A percentile compares a stretch with the other conserved stretches of the same genome.
phyloP scores from a whole-genome alignment of 345 rosid genomes.

The Sonneratia caseolaris region DNA sequence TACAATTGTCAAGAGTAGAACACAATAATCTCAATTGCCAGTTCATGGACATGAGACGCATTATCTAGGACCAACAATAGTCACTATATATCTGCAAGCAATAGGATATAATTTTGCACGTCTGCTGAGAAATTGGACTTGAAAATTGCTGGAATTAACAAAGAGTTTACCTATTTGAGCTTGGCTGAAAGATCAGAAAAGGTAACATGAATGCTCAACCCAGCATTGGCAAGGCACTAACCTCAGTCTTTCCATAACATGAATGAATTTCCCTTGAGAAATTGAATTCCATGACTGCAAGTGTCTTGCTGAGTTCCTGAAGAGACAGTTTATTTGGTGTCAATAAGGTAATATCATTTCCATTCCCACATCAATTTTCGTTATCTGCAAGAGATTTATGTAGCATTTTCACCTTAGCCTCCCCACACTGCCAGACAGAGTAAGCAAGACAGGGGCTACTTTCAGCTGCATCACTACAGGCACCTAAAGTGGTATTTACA shows the following conservation, averaged over 20 bases:
- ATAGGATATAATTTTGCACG: neutral
- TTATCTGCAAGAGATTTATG: neutral
- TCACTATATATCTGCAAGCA: neutral
- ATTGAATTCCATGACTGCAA: conserved; percentile 69
- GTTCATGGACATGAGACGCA: neutral
- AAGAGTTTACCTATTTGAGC: neutral
- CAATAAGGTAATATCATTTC: neutral
- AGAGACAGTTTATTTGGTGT: neutral
- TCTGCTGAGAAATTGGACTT: neutral
- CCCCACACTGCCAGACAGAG: conserved; percentile 84
- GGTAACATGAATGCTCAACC: neutral
- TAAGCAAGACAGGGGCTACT: conserved; percentile 69
- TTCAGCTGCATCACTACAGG: conserved; percentile 56
- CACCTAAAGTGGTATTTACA: conserved; percentile 70
- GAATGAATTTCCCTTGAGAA: conserved; percentile 52
- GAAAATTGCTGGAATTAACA: neutral
- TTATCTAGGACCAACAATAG: neutral
- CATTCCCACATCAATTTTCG: neutral
- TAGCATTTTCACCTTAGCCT: conserved; percentile 40
- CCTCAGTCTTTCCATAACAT: conserved; percentile 57
- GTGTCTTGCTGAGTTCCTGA: conserved; percentile 63
- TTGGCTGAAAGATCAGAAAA: neutral
- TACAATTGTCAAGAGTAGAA: neutral
- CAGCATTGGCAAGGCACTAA: conserved; percentile 11
- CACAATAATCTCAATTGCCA: neutral